These are phyloP conservation scores for Salvia hispanica DNA, from an alignment of 257 asterid genomes.

Conservation along the genomic window DNA sequence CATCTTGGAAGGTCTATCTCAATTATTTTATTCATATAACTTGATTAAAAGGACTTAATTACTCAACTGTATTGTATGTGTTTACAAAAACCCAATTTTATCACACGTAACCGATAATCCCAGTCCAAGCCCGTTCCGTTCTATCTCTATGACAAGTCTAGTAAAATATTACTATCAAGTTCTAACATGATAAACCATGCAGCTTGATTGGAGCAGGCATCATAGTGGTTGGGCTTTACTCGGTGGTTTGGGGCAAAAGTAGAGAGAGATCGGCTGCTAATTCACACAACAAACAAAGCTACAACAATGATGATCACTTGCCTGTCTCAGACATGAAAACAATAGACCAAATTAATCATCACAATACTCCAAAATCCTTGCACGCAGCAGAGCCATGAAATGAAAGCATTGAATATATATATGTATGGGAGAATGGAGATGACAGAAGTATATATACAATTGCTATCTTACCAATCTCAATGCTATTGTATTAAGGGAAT, in stretches of 20 bases:
- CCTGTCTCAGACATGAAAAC: slow-evolving; percentile 42
- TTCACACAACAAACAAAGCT: slow-evolving; percentile 23
- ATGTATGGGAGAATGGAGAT: too few relatives aligned
- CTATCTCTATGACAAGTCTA: too few relatives aligned
- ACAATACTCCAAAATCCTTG: background rate
- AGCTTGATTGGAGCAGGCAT: slow-evolving; percentile 70
- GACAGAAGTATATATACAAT: background rate
- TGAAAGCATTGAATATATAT: too few relatives aligned
- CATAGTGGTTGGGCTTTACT: slow-evolving; percentile 70
- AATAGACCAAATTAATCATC: background rate
- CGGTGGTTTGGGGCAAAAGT: slow-evolving; percentile 87
- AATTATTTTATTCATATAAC: too few relatives aligned
- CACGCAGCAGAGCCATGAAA: slow-evolving; percentile 28
- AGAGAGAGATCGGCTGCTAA: slow-evolving; percentile 43
- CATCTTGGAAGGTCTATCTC: slow-evolving; percentile 75
- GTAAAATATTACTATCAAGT: too few relatives aligned
- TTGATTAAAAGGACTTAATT: too few relatives aligned
- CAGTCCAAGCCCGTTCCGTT: too few relatives aligned
- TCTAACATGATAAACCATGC: too few relatives aligned
- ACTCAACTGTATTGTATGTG: too few relatives aligned
- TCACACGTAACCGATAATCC: too few relatives aligned
- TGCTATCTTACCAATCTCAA: slow-evolving; percentile 1
- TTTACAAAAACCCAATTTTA: too few relatives aligned
- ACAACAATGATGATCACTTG: slow-evolving; percentile 36
- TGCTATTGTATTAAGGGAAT: background rate